Conservation (phyloP, 805 yeast species). For the Ogataea chonburiensis region DNA sequence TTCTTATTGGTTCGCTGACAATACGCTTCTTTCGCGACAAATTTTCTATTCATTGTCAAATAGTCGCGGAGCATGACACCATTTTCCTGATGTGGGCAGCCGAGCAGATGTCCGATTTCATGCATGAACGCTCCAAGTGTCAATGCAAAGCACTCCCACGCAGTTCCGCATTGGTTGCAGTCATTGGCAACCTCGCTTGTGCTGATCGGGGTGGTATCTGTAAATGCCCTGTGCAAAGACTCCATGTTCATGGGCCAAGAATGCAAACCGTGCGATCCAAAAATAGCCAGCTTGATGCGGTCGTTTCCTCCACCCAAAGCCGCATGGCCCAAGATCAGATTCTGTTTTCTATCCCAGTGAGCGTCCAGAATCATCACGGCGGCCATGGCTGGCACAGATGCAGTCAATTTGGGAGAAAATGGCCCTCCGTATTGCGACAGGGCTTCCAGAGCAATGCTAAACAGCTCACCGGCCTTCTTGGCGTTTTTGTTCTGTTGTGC, state of each 20-base stretch:
- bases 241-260: conserved; percentile 91
- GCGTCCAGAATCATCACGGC: conserved; percentile 86
- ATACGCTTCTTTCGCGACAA: conserved; percentile 65
- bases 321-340: conserved; percentile 79
- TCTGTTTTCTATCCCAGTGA: conserved; percentile 65
- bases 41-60: conserved; percentile 74
- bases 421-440: conserved; percentile 56
- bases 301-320: conserved; percentile 89
- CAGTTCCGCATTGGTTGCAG: conserved; percentile 74
- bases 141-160: conserved; percentile 86
- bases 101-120: conserved; percentile 88
- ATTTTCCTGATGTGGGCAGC: conserved; percentile 86
- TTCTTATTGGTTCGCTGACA: conserved; percentile 51
- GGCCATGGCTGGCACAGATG: conserved; percentile 60
- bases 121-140: conserved; percentile 94
- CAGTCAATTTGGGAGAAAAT: conserved; percentile 36
- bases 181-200: conserved; percentile 86
- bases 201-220: conserved; percentile 67
- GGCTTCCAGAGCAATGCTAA: conserved; percentile 77
- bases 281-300: conserved; percentile 74
- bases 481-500: conserved; percentile 88
- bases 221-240: conserved; percentile 61
- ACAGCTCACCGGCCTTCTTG: conserved; percentile 69
- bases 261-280: conserved; percentile 89
- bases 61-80: conserved; percentile 94